Base-by-base conservation (phyloP, 2,329 filamentous ascomycete genomes). In the Venturiaceae sp. region DNA sequence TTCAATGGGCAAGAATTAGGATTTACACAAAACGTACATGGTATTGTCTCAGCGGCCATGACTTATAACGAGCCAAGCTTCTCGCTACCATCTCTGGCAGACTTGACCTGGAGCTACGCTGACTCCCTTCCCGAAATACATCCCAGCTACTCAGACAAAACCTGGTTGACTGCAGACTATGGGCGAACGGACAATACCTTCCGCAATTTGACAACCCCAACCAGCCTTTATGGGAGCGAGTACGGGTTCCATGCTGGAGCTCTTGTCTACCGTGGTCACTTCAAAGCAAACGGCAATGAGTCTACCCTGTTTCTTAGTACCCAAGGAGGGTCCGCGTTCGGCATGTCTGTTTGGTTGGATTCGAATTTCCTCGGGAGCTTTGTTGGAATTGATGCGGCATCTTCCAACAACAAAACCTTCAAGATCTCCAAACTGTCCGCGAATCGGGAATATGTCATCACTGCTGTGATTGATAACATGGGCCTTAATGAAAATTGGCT, bases 201-300 rank as follows among this genome's bases (percentile, higher is more conserved):
- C 19, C 70, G 72, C 6, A 70, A 73, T 11, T 72, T 86, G 2
- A 78, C 75, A 0, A 91, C 88, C 0, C 83, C 86, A 0, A 83
- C 81, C 0, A 75, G 72, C 2, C 78, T 92, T 0, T 89, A 86
- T 65, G 78, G 78, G 0, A 81, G 81, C 16, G 88, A 92, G 69
- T 92, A 92, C 65, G 87, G 87, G 26, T 92, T 84, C 70, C 78
- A 88, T 67, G 79, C 83, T 0, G 87, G 88, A 3, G 81, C 81
- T 1, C 75, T 91, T 0, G 64, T 92, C 53, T 92, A 82, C 74
- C 81, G 87, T 1, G 88, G 87, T 0, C 77, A 83, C 63, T 92
- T 92, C 67, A 78, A 74, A 0, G 82, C 87, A 4, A 79, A 74
- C 1, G 85, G 85, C 16, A 71, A 76, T 1, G 86, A 90, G 62